Evolutionary conservation across 192 early-diverging fungal species (phyloP).

Genomic region (Podila horticola): DNA sequence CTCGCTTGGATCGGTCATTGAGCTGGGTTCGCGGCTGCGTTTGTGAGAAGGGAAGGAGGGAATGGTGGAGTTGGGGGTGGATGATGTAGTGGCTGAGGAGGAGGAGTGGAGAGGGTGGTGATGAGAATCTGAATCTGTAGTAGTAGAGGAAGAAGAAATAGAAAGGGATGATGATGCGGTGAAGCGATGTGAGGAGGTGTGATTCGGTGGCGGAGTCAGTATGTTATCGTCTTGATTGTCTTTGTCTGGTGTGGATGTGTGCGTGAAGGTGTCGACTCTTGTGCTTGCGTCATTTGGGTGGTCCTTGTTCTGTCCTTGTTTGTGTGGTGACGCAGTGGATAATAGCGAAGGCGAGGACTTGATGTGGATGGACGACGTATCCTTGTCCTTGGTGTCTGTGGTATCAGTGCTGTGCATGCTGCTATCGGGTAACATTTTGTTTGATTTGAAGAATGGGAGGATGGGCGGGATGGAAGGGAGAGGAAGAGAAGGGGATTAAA

Average conservation of each 20-base stretch:
- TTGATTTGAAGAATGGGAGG: background rate
- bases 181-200: background rate
- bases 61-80: background rate
- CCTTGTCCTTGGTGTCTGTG: background rate
- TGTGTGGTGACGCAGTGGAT: background rate
- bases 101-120: background rate
- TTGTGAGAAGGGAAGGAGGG: slow-evolving; percentile 23
- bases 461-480: background rate
- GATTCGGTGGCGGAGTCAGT: background rate
- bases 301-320: too few species aligned
- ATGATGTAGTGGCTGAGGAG: background rate
- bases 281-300: too few species aligned
- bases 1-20: slow-evolving; percentile 47
- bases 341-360: background rate
- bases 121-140: background rate
- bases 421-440: too few species aligned
- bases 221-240: background rate
- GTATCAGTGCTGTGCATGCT: background rate
- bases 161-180: background rate
- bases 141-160: background rate
- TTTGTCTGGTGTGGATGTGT: background rate
- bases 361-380: background rate
- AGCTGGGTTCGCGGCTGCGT: slow-evolving; percentile 41
- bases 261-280: background rate
- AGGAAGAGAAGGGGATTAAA: too few species aligned